Conservation (phyloP, 2,329 filamentous ascomycete species). For the Ophiostoma pallidulum region DNA sequence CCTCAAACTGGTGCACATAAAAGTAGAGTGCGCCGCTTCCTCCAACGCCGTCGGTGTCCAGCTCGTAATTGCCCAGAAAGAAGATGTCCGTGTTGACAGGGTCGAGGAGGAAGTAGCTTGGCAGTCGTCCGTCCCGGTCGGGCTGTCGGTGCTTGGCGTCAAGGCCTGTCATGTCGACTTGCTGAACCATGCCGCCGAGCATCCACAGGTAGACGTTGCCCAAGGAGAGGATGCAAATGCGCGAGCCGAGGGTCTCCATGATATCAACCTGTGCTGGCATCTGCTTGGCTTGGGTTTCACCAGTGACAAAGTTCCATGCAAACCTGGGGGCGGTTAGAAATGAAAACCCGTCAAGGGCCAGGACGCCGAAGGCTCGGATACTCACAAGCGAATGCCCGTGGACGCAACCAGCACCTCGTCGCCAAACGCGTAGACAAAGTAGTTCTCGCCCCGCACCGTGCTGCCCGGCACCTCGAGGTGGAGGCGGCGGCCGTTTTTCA, state of each 20-base stretch:
- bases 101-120: constrained; percentile 14
- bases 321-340: constrained; percentile 3
- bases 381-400: constrained; percentile 8
- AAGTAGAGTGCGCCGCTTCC: constrained; percentile 7
- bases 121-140: constrained; percentile 13
- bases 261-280: constrained; percentile 12
- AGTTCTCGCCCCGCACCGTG: constrained; percentile 5
- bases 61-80: constrained; percentile 12
- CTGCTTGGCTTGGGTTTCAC: constrained; percentile 4
- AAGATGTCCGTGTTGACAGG: constrained; percentile 10
- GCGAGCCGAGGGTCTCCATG: constrained; percentile 11
- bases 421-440: constrained; percentile 8
- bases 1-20: constrained; percentile 13
- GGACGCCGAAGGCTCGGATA: not conserved
- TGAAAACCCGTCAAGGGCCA: not conserved
- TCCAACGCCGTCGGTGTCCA: not conserved
- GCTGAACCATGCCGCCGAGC: constrained; percentile 8
- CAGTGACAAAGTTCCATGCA: constrained; percentile 14
- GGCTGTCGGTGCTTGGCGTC: constrained; percentile 10
- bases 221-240: constrained; percentile 10
- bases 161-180: constrained; percentile 10
- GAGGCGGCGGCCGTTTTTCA: constrained; percentile 7
- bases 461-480: constrained; percentile 2
- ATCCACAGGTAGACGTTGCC: constrained; percentile 12
- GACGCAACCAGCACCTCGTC: constrained; percentile 11